Conservation (phyloP, 352 stramenopile species). For the Phytophthora europaea region DNA sequence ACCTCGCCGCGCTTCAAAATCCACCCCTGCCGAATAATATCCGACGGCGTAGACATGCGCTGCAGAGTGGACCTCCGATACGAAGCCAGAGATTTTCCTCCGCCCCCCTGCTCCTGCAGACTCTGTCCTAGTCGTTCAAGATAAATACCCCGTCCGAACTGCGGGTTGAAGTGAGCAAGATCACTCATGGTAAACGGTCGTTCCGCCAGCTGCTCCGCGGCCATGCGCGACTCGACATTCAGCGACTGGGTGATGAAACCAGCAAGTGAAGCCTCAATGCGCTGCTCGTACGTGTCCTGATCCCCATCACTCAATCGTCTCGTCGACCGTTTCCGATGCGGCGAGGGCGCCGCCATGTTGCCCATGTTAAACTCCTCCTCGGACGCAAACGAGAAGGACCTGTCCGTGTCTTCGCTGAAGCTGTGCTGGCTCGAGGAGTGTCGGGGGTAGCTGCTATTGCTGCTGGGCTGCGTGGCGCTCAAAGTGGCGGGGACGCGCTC, state of each 20-base stretch:
- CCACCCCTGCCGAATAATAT: constrained; percentile 75
- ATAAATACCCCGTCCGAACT: constrained; percentile 78
- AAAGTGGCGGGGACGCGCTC: constrained; percentile 33
- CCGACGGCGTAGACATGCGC: constrained; percentile 52
- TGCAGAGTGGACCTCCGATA: constrained; percentile 78
- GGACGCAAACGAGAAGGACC: constrained; percentile 70
- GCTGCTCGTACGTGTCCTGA: constrained; percentile 69
- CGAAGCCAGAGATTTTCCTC: constrained; percentile 65
- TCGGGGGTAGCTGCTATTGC: constrained; percentile 34
- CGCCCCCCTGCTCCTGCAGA: constrained; percentile 69
- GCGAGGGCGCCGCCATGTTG: constrained; percentile 36
- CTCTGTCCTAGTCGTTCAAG: constrained; percentile 72
- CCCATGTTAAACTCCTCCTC: constrained; percentile 59
- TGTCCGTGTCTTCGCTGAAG: constrained; percentile 72
- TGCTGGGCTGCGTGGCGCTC: constrained; percentile 21
- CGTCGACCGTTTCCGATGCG: constrained; percentile 37
- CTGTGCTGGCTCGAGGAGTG: constrained; percentile 51
- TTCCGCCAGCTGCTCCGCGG: constrained; percentile 36
- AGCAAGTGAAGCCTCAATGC: constrained; percentile 71
- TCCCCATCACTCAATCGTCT: constrained; percentile 57
- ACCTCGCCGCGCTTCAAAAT: constrained; percentile 83
- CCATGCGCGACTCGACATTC: constrained; percentile 48
- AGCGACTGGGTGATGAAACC: constrained; percentile 63
- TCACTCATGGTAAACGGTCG: constrained; percentile 73
- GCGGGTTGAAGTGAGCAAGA: constrained; percentile 70